Percentiles rank a stretch among this genome's conserved stretches.
Conservation (phyloP, 176 grass and related monocot species). For the Carex parvula region DNA sequence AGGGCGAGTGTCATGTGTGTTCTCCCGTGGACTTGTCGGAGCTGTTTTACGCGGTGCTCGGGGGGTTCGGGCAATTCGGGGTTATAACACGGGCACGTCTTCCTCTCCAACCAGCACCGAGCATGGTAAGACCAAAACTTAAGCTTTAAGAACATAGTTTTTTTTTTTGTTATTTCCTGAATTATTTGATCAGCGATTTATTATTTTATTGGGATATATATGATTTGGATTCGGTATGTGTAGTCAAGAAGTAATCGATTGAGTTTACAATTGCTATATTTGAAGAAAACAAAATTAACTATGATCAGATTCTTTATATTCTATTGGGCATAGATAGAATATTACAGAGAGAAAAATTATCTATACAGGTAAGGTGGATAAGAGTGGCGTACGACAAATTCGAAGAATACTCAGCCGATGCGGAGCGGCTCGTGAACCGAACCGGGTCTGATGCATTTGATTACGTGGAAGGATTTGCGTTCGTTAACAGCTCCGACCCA, state of each 20-base stretch:
- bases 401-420: conserved; percentile 66
- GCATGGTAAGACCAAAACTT: conserved; percentile 33
- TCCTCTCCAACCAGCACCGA: conserved; percentile 53
- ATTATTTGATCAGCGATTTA: not conserved
- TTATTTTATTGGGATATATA: not conserved
- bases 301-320: not conserved
- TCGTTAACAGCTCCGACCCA: conserved; percentile 57
- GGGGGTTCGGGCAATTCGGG: conserved; percentile 95
- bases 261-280: not conserved
- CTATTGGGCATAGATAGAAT: not conserved
- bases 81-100: conserved; percentile 86
- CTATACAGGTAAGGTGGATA: conserved; percentile 60
- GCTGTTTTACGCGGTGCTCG: conserved; percentile 83
- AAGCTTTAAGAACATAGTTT: too few relatives aligned
- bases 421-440: conserved; percentile 70
- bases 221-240: not conserved
- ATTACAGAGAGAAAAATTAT: not conserved
- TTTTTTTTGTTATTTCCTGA: not conserved
- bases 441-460: conserved; percentile 37
- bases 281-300: not conserved
- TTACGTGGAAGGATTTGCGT: conserved; percentile 91
- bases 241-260: not conserved
- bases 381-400: conserved; percentile 73
- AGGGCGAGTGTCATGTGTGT: conserved; percentile 55
- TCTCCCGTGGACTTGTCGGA: conserved; percentile 42